Conservation (phyloP, 106 monocot genomes). For the Dioscorea alata region DNA sequence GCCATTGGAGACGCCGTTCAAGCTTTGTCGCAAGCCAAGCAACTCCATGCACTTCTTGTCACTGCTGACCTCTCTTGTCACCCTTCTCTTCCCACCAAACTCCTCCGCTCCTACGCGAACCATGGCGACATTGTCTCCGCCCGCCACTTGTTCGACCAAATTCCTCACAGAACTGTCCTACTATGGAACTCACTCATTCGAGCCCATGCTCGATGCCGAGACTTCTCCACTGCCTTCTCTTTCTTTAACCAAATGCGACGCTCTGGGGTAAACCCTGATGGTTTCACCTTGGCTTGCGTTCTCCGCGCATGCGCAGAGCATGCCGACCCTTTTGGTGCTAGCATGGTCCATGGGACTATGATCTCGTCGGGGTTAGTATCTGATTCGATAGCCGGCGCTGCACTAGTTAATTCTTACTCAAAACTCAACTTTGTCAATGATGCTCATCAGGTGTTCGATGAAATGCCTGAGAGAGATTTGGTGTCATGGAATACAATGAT, state of each 20-base stretch:
- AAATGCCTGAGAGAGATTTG: slow-evolving; percentile 32
- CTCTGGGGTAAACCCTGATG: slow-evolving; percentile 27
- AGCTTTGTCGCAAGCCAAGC: slow-evolving; percentile 28
- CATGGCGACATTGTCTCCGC: slow-evolving; percentile 31
- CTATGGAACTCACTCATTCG: slow-evolving; percentile 62
- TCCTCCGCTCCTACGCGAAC: slow-evolving; percentile 37
- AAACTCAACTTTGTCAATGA: slow-evolving; percentile 30
- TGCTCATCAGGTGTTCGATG: slow-evolving; percentile 30
- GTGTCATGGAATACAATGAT: slow-evolving; percentile 58
- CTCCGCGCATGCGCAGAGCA: slow-evolving; percentile 50
- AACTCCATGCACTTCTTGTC: slow-evolving; percentile 45
- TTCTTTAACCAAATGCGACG: slow-evolving; percentile 42
- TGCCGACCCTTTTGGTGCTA: slow-evolving; percentile 7
- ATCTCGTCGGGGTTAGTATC: slow-evolving; percentile 23
- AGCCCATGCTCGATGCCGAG: slow-evolving; percentile 25
- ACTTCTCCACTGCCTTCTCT: slow-evolving; percentile 28
- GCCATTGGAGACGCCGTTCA: too few relatives aligned
- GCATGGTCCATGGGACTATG: slow-evolving; percentile 20
- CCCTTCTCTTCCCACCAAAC: slow-evolving; percentile 1
- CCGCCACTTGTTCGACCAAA: slow-evolving; percentile 32
- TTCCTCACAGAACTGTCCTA: slow-evolving; percentile 24
- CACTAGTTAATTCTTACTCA: slow-evolving; percentile 35
- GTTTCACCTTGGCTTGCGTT: slow-evolving; percentile 50
- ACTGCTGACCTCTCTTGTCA: slow-evolving; percentile 1
- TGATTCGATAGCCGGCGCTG: slow-evolving; percentile 23